A percentile compares a stretch with the other conserved stretches of the same genome.
Conservation (phyloP, 345 rosid species). For the Eucalyptus erythrocorys region DNA sequence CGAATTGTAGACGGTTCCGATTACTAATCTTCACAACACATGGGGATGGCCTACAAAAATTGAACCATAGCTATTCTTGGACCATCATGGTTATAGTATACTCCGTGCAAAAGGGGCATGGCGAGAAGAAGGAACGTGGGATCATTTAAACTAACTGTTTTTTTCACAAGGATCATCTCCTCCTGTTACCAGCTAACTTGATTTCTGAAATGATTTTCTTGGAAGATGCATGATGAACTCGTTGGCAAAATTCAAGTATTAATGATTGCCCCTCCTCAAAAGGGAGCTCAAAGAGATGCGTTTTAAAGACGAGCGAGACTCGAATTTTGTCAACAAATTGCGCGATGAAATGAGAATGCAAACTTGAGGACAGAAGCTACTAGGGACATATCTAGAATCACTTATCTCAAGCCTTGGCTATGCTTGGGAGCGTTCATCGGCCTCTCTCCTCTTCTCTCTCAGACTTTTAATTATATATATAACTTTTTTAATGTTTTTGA, state of each 20-base stretch:
- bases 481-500: too few species aligned
- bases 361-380: background rate
- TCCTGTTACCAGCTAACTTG: background rate
- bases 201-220: background rate
- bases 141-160: background rate
- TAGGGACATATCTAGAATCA: background rate
- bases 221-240: background rate
- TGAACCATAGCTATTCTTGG: background rate
- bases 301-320: fast-evolving
- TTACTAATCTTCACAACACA: background rate
- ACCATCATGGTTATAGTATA: background rate
- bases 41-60: background rate
- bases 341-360: background rate
- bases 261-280: too few species aligned
- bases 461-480: too few species aligned
- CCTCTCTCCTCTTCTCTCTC: too few species aligned
- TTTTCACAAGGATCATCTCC: background rate
- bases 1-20: background rate
- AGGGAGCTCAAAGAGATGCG: background rate
- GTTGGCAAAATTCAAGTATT: background rate
- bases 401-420: too few species aligned
- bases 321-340: fast-evolving
- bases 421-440: too few species aligned
- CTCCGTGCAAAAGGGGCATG: fast-evolving
- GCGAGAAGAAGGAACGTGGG: background rate